Evolutionary conservation across 1,284 basidiomycete species (phyloP).

Genomic region (Polyporus tsugae): DNA sequence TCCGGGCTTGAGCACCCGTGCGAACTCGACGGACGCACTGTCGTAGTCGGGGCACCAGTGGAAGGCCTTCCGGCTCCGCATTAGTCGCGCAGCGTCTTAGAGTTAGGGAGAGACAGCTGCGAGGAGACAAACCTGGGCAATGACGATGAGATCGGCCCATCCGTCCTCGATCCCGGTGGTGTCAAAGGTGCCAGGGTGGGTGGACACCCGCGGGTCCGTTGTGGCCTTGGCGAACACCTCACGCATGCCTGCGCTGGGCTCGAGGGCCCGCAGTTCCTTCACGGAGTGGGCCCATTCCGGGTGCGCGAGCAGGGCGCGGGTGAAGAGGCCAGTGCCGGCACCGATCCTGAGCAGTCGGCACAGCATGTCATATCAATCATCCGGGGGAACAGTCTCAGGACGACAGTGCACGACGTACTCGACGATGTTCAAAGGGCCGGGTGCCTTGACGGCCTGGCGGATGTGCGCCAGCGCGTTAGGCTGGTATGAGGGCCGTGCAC

Average conservation of each 20-base stretch:
- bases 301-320: conserved; percentile 74
- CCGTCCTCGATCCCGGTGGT: conserved; percentile 60
- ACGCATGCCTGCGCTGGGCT: conserved; percentile 81
- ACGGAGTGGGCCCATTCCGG: conserved; percentile 60
- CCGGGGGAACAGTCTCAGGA: neutral
- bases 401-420: conserved; percentile 58
- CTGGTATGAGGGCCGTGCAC: conserved; percentile 79
- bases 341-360: conserved; percentile 57
- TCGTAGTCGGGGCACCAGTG: conserved; percentile 85
- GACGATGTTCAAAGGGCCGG: conserved; percentile 62
- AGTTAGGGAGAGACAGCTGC: neutral
- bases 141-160: conserved; percentile 78
- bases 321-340: conserved; percentile 82
- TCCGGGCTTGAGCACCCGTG: conserved; percentile 72
- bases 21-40: conserved; percentile 70
- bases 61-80: conserved; percentile 62
- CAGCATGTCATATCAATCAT: neutral
- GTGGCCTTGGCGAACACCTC: conserved; percentile 62
- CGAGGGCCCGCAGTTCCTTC: conserved; percentile 64
- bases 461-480: conserved; percentile 63
- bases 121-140: conserved; percentile 66
- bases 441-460: conserved; percentile 50
- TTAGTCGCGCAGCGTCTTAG: neutral
- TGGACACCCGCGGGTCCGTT: conserved; percentile 57
- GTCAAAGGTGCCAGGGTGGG: conserved; percentile 72